Evolutionary conservation across 2,329 filamentous ascomycete species (phyloP), one percentile per base, ranked within the genome.

Genomic region (Magnaporthales sp.): DNA sequence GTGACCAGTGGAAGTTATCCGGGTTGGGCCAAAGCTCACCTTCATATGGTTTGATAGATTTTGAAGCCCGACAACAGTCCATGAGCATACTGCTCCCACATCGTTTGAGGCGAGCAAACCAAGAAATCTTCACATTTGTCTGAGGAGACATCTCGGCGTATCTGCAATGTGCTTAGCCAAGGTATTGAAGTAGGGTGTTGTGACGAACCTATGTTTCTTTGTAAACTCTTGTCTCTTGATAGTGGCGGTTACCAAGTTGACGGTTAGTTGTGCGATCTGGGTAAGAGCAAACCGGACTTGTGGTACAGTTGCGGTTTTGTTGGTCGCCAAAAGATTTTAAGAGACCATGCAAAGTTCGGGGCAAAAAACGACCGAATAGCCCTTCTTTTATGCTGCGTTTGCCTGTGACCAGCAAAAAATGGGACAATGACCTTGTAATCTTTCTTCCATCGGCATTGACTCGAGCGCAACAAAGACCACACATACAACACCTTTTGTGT

Each of bases 11-110:
- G 19, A 27, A 27, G 24, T 60, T 27, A 15, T 60, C 24, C 11
- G 56, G 56, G 9, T 27, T 60, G 56, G 56, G 56, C 56, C 56
- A 60, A 27, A 60, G 56, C 56, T 60, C 56, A 60, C 56, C 56
- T 60, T 60, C 26, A 29, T 60, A 60, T 27, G 56, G 56, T 8
- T 27, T 60, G 24, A 60, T 60, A 26, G 56, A 24, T 26, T 60
- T 60, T 29, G 56, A 60, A 27, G 56, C 26, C 56, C 26, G 26
- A 60, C 56, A 60, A 60, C 56, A 60, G 56, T 27, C 56, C 38
- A 51, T 9, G 11, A 60, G 13, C 13, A 60, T 15, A 13, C 2
- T 29, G 26, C 24, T 13, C 11, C 56, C 56, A 26, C 19, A 60
- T 29, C 26, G 11, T 8, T 60, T 60, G 13, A 60, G 27, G 56